Evolutionary conservation across 345 rosid species (phyloP).

Genomic region (Gossypium arboreum): DNA sequence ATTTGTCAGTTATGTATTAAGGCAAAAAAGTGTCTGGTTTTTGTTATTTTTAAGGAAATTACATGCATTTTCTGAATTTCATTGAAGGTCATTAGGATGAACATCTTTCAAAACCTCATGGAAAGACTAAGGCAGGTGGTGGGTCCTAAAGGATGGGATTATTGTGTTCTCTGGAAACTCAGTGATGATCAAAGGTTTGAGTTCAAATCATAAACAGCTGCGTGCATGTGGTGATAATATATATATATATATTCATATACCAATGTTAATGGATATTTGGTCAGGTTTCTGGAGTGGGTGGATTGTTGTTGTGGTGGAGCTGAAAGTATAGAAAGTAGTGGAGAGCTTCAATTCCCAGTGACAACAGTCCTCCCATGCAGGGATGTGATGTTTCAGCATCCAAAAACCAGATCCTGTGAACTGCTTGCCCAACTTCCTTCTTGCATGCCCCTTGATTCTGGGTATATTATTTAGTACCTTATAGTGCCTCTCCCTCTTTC

Average conservation of each 20-base stretch:
- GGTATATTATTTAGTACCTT: not conserved
- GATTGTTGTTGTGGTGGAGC: conserved; percentile 84
- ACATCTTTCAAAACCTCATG: conserved; percentile 44
- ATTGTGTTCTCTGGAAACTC: conserved; percentile 76
- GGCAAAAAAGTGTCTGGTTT: no score
- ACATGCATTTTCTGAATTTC: not conserved
- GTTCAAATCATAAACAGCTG: not conserved
- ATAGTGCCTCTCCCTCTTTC: not conserved
- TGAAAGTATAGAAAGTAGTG: conserved; percentile 32
- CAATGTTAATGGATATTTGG: not conserved
- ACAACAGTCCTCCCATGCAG: conserved; percentile 43
- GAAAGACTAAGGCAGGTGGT: conserved; percentile 70
- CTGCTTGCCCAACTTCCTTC: conserved; percentile 62
- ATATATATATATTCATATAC: not conserved
- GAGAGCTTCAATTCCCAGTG: conserved; percentile 47
- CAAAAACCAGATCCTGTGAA: conserved; percentile 60
- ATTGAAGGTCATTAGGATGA: conserved; percentile 32
- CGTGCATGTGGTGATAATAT: not conserved
- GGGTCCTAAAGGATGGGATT: conserved; percentile 71
- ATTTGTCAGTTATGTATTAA: no score
- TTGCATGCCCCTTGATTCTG: conserved; percentile 44
- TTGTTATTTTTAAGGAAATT: no score
- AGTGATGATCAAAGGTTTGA: conserved; percentile 83
- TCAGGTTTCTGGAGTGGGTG: conserved; percentile 62
- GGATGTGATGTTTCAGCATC: conserved; percentile 68